Conservation (phyloP, 306 rosid species). For the Quercus glauca region DNA sequence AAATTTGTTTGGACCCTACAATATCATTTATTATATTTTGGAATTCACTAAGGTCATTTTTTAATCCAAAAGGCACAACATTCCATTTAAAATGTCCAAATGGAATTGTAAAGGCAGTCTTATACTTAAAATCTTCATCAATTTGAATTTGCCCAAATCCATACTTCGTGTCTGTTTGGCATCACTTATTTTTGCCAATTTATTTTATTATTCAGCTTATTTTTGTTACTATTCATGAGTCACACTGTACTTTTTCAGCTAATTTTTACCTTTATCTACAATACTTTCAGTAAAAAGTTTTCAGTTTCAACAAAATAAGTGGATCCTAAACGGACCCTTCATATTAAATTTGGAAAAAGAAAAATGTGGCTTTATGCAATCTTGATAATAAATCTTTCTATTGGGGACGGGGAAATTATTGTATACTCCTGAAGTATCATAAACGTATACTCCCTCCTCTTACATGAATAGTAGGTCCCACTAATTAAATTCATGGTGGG, state of each 20-base stretch:
- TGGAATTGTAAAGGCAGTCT: background rate
- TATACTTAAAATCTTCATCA: background rate
- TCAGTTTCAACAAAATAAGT: no score
- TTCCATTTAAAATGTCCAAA: background rate
- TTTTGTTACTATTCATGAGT: no score
- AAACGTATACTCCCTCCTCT: no score
- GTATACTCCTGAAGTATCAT: no score
- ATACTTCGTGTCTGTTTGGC: background rate
- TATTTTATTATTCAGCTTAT: no score
- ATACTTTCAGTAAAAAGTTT: no score
- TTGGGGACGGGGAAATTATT: background rate
- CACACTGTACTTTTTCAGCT: fast-evolving
- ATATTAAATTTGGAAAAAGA: background rate
- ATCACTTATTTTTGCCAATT: no score
- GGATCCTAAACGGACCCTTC: fast-evolving
- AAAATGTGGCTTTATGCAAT: background rate
- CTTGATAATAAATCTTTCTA: background rate
- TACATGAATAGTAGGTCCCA: no score
- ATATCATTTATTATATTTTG: background rate
- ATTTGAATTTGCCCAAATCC: background rate
- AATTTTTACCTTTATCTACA: no score
- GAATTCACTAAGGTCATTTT: background rate
- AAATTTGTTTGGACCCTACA: no score
- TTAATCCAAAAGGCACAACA: no score
- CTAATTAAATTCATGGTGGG: no score